Percentiles rank a stretch among this genome's conserved stretches.
Evolutionary conservation across 1,284 basidiomycete genomes (phyloP).

Genomic region (Tilletia setariae): DNA sequence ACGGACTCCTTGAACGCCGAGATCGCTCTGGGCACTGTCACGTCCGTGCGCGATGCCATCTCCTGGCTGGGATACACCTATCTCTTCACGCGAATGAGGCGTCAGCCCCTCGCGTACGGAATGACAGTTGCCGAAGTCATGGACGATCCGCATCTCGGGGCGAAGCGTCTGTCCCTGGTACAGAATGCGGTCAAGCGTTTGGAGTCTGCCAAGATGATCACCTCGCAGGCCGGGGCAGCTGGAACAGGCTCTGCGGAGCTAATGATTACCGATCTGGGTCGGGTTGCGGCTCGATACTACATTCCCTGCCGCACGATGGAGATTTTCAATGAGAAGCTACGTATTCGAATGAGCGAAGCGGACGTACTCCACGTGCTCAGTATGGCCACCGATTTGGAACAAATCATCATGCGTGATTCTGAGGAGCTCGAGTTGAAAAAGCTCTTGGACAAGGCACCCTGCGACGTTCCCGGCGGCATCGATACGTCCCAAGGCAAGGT

Average conservation of each 20-base stretch:
- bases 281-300: constrained; percentile 96
- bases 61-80: constrained; percentile 98
- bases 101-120: constrained; percentile 86
- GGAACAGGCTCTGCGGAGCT: constrained; percentile 60
- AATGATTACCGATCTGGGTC: constrained; percentile 77
- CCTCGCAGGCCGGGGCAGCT: constrained; percentile 63
- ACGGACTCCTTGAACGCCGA: constrained; percentile 93
- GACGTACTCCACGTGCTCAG: constrained; percentile 83
- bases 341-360: constrained; percentile 84
- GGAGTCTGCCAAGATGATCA: constrained; percentile 77
- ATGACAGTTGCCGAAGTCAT: constrained; percentile 70
- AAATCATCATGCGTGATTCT: constrained; percentile 87
- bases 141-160: constrained; percentile 75
- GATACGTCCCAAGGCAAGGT: constrained; percentile 84
- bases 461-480: constrained; percentile 65
- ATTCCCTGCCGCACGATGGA: constrained; percentile 82
- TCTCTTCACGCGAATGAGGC: constrained; percentile 89
- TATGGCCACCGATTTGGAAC: constrained; percentile 92
- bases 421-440: constrained; percentile 79
- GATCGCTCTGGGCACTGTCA: constrained; percentile 88
- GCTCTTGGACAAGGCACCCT: constrained; percentile 63
- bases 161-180: constrained; percentile 72
- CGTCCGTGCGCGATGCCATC: constrained; percentile 79
- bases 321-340: constrained; percentile 80
- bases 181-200: constrained; percentile 69